Evolutionary conservation across 169 alveolate species (phyloP), one percentile per base, ranked within the genome.

Genomic region (Theileria sp.): DNA sequence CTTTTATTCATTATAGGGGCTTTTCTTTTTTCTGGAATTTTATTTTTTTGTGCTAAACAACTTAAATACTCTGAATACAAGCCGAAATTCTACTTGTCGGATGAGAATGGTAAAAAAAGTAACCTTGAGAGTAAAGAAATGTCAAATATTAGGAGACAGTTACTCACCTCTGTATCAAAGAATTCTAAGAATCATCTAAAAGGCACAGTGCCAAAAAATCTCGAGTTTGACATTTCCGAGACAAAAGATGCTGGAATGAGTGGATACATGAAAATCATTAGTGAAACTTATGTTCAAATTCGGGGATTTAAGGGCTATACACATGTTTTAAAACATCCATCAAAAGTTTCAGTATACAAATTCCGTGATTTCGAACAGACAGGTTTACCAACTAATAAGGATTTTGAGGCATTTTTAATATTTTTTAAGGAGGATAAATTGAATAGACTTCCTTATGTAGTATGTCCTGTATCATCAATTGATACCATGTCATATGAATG

Each of bases 381-480:
- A 0, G 72, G 72, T 15, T 21, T 64, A 15, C 38, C 50, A 3
- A 23, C 72, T 64, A 50, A 7, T 23, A 3, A 17, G 25, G 25
- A 23, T 3, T 64, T 64, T 32, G 72, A 64, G 0, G 72, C 72
- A 15, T 32, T 64, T 32, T 21, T 64, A 19, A 64, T 7, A 0
- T 64, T 28, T 34, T 64, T 64, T 34, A 64, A 30, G 50, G 72
- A 64, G 25, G 36, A n/a, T 21, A 26, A 21, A 6, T 38, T 64
- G 34, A 19, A 64, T 21, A 4, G 25, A 21, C 38, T 15, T n/a
- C 72, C 72, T 23, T 21, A 19, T 23, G 19, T 64, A 1, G 72
- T 64, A 3, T 64, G 72, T 64, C 72, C 72, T 26, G 49, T 64
- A 5, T 7, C 25, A 3, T 64, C 72, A 17, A 64, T 64, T 26